phyloP scores from a whole-genome alignment of 495 filamentous ascomycete species.

The Glonium stellatum region DNA sequence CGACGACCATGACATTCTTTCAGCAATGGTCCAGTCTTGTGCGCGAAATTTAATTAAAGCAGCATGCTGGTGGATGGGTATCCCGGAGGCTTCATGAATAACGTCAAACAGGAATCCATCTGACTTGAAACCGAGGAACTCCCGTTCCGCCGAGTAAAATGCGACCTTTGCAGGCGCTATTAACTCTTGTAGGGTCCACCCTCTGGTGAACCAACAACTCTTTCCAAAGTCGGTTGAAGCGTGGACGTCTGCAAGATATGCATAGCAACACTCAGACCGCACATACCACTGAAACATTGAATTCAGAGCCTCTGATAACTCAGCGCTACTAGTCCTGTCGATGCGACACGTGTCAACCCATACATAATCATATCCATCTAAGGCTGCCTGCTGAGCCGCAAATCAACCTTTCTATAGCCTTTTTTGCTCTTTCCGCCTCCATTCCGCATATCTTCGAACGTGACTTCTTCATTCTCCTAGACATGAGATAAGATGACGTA shows the following conservation, averaged over 20 bases:
- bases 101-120: neutral
- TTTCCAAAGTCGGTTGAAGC: neutral
- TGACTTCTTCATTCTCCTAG: conserved; percentile 14
- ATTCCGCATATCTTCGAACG: conserved; percentile 12
- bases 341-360: conserved; percentile 29
- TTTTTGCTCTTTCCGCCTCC: neutral
- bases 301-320: conserved; percentile 40
- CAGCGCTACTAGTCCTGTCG: conserved; percentile 32
- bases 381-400: neutral
- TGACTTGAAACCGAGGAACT: conserved; percentile 7
- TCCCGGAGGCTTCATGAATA: conserved; percentile 16
- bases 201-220: conserved; percentile 23
- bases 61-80: neutral
- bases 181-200: too few species aligned
- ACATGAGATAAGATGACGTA: conserved; percentile 22
- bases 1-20: conserved; percentile 18
- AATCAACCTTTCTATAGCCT: conserved; percentile 4
- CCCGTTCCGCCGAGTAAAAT: conserved; percentile 14
- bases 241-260: conserved; percentile 6
- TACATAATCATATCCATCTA: neutral
- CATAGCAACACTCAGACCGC: conserved; percentile 13
- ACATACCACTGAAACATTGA: conserved; percentile 36
- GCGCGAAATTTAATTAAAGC: too few species aligned
- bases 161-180: conserved; percentile 13
- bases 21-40: conserved; percentile 9